A percentile compares a stretch with the other conserved stretches of the same genome.
Evolutionary conservation across 2,329 filamentous ascomycete genomes (phyloP).

Genomic region (Pseudogymnoascus sp.): DNA sequence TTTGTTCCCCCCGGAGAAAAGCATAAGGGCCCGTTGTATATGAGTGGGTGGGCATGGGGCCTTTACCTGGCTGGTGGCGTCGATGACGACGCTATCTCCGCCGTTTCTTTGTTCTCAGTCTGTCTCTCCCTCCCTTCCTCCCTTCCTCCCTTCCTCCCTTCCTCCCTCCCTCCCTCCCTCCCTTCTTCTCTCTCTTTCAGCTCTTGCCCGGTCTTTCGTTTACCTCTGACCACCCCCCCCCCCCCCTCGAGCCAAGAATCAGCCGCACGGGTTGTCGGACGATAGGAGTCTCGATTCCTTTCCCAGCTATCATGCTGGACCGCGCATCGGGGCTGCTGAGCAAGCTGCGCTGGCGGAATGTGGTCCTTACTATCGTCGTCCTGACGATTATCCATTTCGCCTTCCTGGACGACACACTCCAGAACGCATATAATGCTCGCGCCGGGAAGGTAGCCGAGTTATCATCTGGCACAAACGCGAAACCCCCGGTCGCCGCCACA

Average conservation of each 20-base stretch:
- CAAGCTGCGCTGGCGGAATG: constrained; percentile 1
- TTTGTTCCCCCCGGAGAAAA: background rate
- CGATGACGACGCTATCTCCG: too few species aligned
- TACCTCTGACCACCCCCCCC: background rate
- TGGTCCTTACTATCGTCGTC: background rate
- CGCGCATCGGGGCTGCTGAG: background rate
- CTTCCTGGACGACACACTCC: background rate
- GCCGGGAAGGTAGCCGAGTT: background rate
- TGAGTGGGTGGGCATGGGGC: background rate
- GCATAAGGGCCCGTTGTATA: background rate
- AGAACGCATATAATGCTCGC: background rate
- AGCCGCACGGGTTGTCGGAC: background rate
- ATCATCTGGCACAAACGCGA: background rate
- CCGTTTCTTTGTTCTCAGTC: background rate
- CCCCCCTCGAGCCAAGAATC: background rate
- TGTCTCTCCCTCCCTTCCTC: background rate
- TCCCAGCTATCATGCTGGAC: background rate
- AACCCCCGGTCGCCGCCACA: too few species aligned
- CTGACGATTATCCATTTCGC: background rate
- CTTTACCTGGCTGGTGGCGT: background rate
- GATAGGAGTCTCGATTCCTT: background rate
- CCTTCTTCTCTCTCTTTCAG: background rate
- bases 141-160: background rate
- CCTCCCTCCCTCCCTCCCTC: background rate
- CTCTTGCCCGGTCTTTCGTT: background rate